Evolutionary conservation across 1,139 yeast species (phyloP).

Genomic region (Candida sp.): DNA sequence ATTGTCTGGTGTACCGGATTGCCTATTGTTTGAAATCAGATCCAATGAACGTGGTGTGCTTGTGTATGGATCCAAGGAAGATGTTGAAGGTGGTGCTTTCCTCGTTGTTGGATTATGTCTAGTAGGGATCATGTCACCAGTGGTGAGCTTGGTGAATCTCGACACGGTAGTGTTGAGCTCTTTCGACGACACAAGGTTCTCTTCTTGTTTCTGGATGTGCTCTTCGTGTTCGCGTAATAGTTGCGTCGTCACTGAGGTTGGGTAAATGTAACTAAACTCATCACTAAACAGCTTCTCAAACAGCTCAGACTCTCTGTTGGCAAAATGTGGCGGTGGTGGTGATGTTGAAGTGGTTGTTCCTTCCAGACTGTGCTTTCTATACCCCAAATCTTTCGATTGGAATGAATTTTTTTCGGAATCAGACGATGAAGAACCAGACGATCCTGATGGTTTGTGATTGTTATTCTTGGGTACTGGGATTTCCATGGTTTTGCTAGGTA

Average conservation of each 20-base stretch:
- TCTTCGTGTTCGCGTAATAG: conserved; percentile 22
- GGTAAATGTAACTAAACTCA: conserved; percentile 15
- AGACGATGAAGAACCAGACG: neutral
- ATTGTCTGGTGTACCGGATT: conserved; percentile 4
- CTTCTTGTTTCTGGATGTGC: conserved; percentile 12
- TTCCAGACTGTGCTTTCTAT: conserved; percentile 1
- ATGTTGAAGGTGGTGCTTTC: conserved; percentile 15
- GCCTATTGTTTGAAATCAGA: neutral
- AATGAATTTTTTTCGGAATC: conserved; percentile 2
- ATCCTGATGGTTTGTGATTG: neutral
- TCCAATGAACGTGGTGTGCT: conserved; percentile 8
- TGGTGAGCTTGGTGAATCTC: conserved; percentile 12
- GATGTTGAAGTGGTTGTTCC: neutral
- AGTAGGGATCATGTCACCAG: conserved; percentile 9
- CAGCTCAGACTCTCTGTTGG: conserved; percentile 5
- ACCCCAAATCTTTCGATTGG: conserved; percentile 2
- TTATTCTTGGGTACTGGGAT: neutral
- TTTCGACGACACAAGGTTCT: conserved; percentile 2
- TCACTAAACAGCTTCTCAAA: conserved; percentile 16
- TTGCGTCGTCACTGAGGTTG: conserved; percentile 11
- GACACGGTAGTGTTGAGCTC: conserved; percentile 7
- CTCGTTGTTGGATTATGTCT: conserved; percentile 6
- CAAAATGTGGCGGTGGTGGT: neutral
- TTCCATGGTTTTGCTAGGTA: conserved; percentile 16
- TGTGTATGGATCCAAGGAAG: conserved; percentile 5